phyloP scores from a whole-genome alignment of 768 basidiomycete species.

The Lentinus tigrinus region DNA sequence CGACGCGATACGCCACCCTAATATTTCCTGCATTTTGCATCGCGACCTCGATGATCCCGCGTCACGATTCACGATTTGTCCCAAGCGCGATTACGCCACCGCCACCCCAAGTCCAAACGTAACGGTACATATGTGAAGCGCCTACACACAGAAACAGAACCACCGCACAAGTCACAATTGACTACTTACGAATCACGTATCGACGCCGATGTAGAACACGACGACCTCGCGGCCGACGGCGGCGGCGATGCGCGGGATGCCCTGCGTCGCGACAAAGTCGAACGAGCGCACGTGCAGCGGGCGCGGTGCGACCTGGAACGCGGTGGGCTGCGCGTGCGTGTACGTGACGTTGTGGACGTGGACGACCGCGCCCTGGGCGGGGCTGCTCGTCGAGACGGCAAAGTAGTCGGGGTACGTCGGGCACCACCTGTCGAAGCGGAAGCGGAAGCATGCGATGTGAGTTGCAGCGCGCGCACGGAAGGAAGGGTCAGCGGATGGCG shows the following conservation, averaged over 20 bases:
- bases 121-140: too few species aligned
- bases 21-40: too few species aligned
- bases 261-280: conserved; percentile 64
- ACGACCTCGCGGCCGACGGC: conserved; percentile 60
- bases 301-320: conserved; percentile 54
- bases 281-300: conserved; percentile 73
- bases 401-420: conserved; percentile 75
- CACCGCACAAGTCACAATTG: background rate
- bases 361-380: conserved; percentile 61
- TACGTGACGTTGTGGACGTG: conserved; percentile 70
- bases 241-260: conserved; percentile 66
- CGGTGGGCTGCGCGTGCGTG: conserved; percentile 60
- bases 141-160: too few species aligned
- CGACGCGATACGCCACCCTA: too few species aligned
- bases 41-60: too few species aligned
- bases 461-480: background rate
- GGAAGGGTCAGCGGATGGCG: background rate
- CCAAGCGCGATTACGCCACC: too few species aligned
- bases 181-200: conserved; percentile 29
- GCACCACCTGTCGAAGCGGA: conserved; percentile 60
- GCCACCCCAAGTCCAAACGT: too few species aligned
- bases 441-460: too few species aligned
- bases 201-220: conserved; percentile 65
- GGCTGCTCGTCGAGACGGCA: conserved; percentile 65
- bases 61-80: too few species aligned